A percentile compares a stretch with the other conserved stretches of the same genome.
Evolutionary conservation across 2,329 filamentous ascomycete genomes (phyloP).

Genomic region (Furcasterigmium furcatum): DNA sequence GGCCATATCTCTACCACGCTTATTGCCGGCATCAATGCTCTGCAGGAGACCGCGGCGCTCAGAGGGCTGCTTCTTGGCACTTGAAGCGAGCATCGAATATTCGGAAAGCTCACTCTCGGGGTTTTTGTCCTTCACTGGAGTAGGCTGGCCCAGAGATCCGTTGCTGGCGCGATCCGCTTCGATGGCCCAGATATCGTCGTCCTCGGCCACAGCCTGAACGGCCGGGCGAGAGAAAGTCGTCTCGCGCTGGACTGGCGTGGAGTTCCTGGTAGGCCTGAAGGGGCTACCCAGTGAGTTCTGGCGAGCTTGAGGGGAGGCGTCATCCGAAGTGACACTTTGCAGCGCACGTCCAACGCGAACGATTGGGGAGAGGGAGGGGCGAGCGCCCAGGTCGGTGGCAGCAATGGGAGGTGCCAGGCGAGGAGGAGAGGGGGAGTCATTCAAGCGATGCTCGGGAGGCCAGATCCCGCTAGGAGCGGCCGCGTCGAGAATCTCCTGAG

Average conservation of each 20-base stretch:
- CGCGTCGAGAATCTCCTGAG: conserved; percentile 44
- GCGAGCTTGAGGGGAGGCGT: conserved; percentile 50
- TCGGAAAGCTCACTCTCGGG: conserved; percentile 28
- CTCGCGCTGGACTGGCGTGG: neutral
- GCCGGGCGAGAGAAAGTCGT: neutral
- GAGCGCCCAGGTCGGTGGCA: conserved; percentile 22
- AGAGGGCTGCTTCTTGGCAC: neutral
- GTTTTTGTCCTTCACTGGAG: conserved; percentile 1
- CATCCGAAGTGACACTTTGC: conserved; percentile 56
- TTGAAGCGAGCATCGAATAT: conserved; percentile 39
- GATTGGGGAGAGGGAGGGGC: conserved; percentile 52
- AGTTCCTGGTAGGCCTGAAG: conserved; percentile 32
- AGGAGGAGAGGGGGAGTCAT: neutral
- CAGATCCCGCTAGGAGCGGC: conserved; percentile 33
- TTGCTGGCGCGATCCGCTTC: conserved; percentile 46
- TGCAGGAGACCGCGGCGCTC: conserved; percentile 10
- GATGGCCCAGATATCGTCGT: conserved; percentile 53
- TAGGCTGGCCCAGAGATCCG: conserved; percentile 16
- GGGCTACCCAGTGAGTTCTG: conserved; percentile 52
- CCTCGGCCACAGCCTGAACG: conserved; percentile 19
- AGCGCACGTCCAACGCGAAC: conserved; percentile 54
- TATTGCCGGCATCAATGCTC: conserved; percentile 1
- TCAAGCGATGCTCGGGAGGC: neutral
- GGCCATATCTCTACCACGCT: conserved; percentile 34
- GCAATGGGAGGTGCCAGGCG: conserved; percentile 12